Evolutionary conservation across 106 monocot species (phyloP), one percentile per base, ranked within the genome.

Genomic region (Acorus calamus): DNA sequence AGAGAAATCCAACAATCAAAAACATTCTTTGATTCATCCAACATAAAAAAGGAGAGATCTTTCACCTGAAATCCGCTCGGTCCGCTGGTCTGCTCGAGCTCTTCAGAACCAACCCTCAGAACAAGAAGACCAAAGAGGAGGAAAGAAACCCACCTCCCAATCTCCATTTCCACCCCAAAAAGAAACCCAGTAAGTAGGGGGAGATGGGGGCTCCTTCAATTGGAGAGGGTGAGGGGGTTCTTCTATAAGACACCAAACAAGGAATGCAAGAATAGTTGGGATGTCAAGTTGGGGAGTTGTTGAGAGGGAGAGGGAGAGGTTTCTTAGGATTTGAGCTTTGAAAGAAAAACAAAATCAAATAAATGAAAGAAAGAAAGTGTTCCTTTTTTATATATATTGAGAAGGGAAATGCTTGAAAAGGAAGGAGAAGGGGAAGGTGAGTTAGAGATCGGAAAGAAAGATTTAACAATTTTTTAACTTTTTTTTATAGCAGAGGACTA

Each of bases 21-120:
- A 28, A 28, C 28, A 28, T 28, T 28, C 28, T 28, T 28, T 28
- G 28, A 28, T 28, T 28, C 28, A 28, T 28, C 28, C 28, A 28
- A 28, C 28, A 28, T 28, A 0, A 28, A 28, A 28, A 28, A 28
- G 28, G 28, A 28, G 1, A 28, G 28, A 28, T 28, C 28, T 28
- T 28, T 42, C 63, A 74, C 74, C 74, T 49, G 74, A 74, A 55
- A 74, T 74, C 41, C 74, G 42, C 48, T 74, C 74, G 2, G 62
- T 68, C 61, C 56, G 61, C 46, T 44, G 62, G 42, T 46, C 42
- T 54, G 67, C 3, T 68, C 61, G 3, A 73, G 3, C 53, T 55
- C 68, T 44, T 53, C 42, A 4, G 60, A 58, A n/a, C 60, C 61
- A 9, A 51, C 49, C 4, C 10, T 47, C 42, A 56, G 47, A 11